Base-by-base conservation (phyloP, 2,329 filamentous ascomycete genomes). In the Sporothrix pseudoabietina region DNA sequence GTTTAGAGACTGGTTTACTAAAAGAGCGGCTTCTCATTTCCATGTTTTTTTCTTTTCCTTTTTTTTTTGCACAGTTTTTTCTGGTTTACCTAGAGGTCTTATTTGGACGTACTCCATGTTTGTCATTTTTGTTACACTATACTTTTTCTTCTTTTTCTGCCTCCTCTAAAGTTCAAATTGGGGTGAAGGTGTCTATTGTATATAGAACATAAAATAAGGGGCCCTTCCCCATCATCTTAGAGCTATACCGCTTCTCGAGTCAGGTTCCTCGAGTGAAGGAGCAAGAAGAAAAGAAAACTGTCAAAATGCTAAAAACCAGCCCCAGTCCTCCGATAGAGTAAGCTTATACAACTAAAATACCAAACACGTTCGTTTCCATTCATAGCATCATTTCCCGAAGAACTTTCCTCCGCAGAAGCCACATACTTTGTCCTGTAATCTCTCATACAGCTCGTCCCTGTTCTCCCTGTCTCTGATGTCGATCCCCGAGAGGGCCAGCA, bases 371-470 rank as follows among this genome's bases (percentile, higher is more conserved):
- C 30, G 32, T 10, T 69, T 63, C 44, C 44, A 12, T 16, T 32
- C 2, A 19, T 54, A 16, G 16, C 39, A 19, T 47, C 39, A 22
- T 52, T 72, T 80, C 65, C 79, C 80, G 63, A 80, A 72, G 70
- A 81, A 82, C 77, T 82, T 82, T 16, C 81, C 81, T 1, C 81
- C 80, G 73, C 81, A 82, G 6, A 78, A 76, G 5, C 78, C 78
- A 55, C 81, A 82, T 0, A 78, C 73, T 26, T 79, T 78, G 7
- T 76, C 78, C n/a, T 72, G 49, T 35, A 77, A 75, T 14, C 77
- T 72, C 49, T 72, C 61, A 71, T 72, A 75, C 22, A 74, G 35
- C 41, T 73, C 44, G 5, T 5, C 54, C 22, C 32, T 73, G 52
- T 73, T 66, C 52, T 77, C 73, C 35, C 35, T 35, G 5, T 4